Conservation (phyloP, 1,284 basidiomycete genomes). For the Marasmius oreades region DNA sequence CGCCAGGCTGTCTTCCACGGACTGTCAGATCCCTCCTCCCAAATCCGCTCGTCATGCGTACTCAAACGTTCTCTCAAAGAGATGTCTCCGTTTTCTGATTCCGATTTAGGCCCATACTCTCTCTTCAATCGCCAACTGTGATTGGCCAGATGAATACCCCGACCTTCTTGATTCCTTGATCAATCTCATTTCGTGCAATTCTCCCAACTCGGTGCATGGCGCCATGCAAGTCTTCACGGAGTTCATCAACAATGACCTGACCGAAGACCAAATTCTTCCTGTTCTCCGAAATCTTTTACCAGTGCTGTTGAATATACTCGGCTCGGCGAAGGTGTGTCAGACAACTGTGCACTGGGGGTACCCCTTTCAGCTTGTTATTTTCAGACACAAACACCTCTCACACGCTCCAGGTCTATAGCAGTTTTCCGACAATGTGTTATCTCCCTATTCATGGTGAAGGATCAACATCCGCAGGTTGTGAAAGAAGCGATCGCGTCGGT, state of each 20-base stretch:
- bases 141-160: constrained; percentile 95
- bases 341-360: not conserved
- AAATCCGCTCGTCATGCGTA: constrained; percentile 81
- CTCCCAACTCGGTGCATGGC: constrained; percentile 79
- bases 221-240: constrained; percentile 94
- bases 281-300: constrained; percentile 84
- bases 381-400: constrained; percentile 71
- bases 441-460: constrained; percentile 92
- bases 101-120: constrained; percentile 70
- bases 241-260: constrained; percentile 86
- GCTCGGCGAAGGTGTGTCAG: constrained; percentile 60
- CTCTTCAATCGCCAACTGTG: constrained; percentile 81
- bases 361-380: constrained; percentile 9
- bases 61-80: constrained; percentile 26
- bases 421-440: constrained; percentile 91
- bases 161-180: constrained; percentile 75
- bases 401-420: constrained; percentile 80
- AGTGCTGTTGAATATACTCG: constrained; percentile 80
- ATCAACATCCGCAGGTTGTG: constrained; percentile 83
- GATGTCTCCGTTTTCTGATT: constrained; percentile 4
- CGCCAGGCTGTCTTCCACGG: constrained; percentile 74
- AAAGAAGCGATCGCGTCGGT: constrained; percentile 80
- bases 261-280: constrained; percentile 89
- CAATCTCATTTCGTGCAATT: constrained; percentile 66
- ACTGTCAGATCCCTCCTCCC: constrained; percentile 80